Base-by-base conservation (phyloP, 768 basidiomycete species). In the Brasilioporus rufonigricans region DNA sequence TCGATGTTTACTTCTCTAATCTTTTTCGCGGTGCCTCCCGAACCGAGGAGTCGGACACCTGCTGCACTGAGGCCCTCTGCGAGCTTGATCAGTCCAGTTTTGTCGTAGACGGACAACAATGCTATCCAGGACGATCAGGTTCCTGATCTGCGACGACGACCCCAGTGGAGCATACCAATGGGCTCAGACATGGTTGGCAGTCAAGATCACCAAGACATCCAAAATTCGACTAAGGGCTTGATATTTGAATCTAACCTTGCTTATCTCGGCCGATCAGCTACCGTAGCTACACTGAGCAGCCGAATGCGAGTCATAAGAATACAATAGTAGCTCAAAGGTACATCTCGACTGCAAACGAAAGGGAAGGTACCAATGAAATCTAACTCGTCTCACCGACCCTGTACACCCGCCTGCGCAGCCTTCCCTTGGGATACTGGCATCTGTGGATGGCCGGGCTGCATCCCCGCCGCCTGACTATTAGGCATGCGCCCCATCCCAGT, bases 1-100 rank as follows among this genome's bases (percentile, higher is more conserved):
- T 85, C 77, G 58, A 98, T 83, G 10, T 93, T 94, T 29, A 91
- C 86, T 35, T 98, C 94, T 68, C 97, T 85, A 70, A 99, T 96
- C 73, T 91, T 92, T 75, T 96, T 98, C 35, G 97, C 95, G 13
- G 97, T 99, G 51, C 97, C 97, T 58, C 97, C 97, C 29, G 94
- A 97, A 48, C 94, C 97, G 18, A 99, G 76, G 12, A 99, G 81
- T 45, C 86, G 85, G 66, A 98, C 87, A 26, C 95, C 95, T 43
- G 86, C 82, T 47, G 79, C 77, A 54, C 83, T 78, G 55, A 98
- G 84, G n/a, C 86, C 91, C 61, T 83, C 80, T 23, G 97, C 97
- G 44, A 99, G 82, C 50, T 94, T 88, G 54, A 98, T 72, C 45
- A 99, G 83, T 66, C 85, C 83, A 47, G 88, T 82, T 75, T 99